Percentiles rank a stretch among this genome's conserved stretches.
Conservation (phyloP, 2,329 filamentous ascomycete species). For the Reticulascus tulasneorum region DNA sequence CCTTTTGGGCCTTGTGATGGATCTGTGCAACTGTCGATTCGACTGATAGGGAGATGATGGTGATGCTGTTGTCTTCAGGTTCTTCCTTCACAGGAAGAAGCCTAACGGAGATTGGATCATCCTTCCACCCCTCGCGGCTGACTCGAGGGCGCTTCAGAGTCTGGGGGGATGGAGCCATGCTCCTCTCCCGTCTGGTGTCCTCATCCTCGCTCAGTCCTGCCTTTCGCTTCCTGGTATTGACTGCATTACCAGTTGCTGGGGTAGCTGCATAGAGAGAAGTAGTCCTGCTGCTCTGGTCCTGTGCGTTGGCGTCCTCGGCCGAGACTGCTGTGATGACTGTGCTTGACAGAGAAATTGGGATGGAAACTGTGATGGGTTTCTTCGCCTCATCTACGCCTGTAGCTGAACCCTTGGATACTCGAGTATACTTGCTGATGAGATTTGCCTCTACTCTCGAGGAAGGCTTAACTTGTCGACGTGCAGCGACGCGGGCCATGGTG, state of each 20-base stretch:
- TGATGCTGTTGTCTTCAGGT: constrained; percentile 4
- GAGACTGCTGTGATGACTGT: constrained; percentile 1
- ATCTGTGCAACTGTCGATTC: neutral
- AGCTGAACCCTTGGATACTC: constrained; percentile 12
- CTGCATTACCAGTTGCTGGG: too few relatives aligned
- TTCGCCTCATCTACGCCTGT: constrained; percentile 4
- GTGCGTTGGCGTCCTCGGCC: constrained; percentile 3
- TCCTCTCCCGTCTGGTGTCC: neutral
- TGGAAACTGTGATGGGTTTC: constrained; percentile 11
- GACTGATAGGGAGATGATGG: too few relatives aligned
- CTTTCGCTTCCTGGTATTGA: constrained; percentile 14
- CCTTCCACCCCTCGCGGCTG: constrained; percentile 5
- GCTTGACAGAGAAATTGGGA: constrained; percentile 6
- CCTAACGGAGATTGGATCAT: constrained; percentile 11
- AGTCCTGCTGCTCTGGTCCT: constrained; percentile 5
- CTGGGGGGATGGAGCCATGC: neutral
- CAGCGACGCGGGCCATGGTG: constrained; percentile 14
- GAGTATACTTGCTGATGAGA: constrained; percentile 14
- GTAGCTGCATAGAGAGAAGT: neutral
- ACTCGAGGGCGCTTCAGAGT: constrained; percentile 12
- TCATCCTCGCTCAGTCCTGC: constrained; percentile 7
- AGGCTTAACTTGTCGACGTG: constrained; percentile 13
- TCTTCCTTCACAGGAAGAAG: constrained; percentile 11
- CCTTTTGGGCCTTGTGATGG: constrained; percentile 22
- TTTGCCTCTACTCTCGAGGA: constrained; percentile 6